Percentiles rank a stretch among this genome's conserved stretches.
Conservation (phyloP, 495 filamentous ascomycete genomes). For the Glonium stellatum region DNA sequence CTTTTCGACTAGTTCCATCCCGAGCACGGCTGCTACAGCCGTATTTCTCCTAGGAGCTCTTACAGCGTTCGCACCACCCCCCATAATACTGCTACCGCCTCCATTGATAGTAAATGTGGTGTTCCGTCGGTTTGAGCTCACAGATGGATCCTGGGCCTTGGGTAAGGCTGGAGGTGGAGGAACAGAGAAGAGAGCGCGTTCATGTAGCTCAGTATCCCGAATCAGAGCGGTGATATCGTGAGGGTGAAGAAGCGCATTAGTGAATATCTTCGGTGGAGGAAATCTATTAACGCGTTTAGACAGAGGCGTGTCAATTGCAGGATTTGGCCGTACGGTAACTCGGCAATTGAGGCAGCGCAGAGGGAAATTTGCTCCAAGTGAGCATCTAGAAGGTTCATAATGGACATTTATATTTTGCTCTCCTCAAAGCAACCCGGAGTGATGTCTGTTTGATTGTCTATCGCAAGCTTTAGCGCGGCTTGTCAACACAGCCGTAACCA, state of each 20-base stretch:
- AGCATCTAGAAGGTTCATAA: constrained; percentile 65
- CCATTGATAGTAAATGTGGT: constrained; percentile 42
- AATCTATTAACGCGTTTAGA: constrained; percentile 46
- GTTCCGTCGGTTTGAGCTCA: constrained; percentile 43
- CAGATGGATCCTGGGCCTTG: constrained; percentile 34
- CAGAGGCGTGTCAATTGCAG: background rate
- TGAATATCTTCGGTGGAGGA: constrained; percentile 87
- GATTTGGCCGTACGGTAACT: constrained; percentile 60
- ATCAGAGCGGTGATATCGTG: constrained; percentile 93
- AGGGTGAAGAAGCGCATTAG: constrained; percentile 78
- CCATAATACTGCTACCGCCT: constrained; percentile 38
- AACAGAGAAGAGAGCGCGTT: constrained; percentile 89
- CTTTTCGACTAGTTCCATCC: constrained; percentile 76
- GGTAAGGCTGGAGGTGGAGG: constrained; percentile 55
- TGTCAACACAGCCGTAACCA: too few species aligned
- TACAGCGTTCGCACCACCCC: constrained; percentile 45
- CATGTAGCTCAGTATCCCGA: constrained; percentile 90
- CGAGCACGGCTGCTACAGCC: constrained; percentile 83
- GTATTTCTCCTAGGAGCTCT: constrained; percentile 64
- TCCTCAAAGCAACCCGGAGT: too few species aligned
- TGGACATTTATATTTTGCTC: constrained; percentile 2
- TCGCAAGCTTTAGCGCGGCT: too few species aligned
- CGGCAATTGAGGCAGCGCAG: constrained; percentile 74
- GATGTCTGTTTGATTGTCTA: too few species aligned
- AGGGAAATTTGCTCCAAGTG: constrained; percentile 89